These are phyloP conservation scores for Hericium erinaceus DNA, from an alignment of 768 basidiomycete genomes.

Conservation along the genomic window DNA sequence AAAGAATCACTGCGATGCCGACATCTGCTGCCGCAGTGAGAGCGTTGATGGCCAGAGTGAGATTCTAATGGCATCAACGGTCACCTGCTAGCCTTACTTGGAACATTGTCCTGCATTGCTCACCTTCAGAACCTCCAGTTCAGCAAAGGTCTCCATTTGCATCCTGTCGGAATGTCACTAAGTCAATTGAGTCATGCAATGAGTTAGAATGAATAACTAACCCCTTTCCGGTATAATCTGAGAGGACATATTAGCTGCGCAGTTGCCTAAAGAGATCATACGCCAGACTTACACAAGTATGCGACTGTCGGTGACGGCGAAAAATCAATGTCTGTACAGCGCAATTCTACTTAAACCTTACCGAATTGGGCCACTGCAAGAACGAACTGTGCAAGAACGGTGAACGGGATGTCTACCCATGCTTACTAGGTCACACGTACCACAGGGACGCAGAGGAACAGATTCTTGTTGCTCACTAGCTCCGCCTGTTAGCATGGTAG, in stretches of 20 bases:
- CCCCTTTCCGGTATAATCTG: not conserved
- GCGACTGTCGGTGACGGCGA: constrained; percentile 34
- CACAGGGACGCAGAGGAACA: constrained; percentile 31
- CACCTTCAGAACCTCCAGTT: not conserved
- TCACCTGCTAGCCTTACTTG: not conserved
- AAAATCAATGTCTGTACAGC: not conserved
- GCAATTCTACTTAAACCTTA: constrained; percentile 14
- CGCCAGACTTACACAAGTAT: constrained; percentile 8
- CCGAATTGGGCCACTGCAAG: constrained; percentile 45
- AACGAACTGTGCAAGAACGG: constrained; percentile 20
- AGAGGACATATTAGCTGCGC: not conserved
- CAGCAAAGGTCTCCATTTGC: not conserved
- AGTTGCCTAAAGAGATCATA: not conserved
- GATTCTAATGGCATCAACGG: constrained; percentile 25
- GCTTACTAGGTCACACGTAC: constrained; percentile 22
- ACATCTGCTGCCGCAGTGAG: constrained; percentile 41
- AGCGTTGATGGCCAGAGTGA: constrained; percentile 49
- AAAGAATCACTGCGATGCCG: constrained; percentile 39
- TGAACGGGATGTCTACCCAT: no score
- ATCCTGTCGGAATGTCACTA: not conserved
- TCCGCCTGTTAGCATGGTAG: not conserved
- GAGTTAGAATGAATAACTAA: not conserved
- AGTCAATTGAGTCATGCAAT: no score
- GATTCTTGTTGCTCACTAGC: constrained; percentile 41
- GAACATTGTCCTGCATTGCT: not conserved